Evolutionary conservation across 1,284 basidiomycete species (phyloP), one percentile per base, ranked within the genome.

Genomic region (Apiotrichum gracile): DNA sequence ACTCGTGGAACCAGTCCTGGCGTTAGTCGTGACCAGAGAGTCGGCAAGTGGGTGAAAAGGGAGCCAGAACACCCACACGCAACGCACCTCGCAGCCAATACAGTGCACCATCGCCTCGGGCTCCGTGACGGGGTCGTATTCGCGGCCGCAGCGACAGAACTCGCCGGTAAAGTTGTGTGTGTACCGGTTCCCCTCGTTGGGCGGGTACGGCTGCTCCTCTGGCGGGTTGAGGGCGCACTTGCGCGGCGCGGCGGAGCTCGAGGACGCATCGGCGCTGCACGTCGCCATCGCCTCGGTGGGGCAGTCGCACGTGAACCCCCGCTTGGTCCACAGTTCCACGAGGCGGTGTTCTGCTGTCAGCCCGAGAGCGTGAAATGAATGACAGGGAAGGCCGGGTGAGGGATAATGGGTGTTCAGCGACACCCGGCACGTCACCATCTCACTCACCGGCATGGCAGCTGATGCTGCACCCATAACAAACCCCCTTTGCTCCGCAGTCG

Each of bases 381-480:
- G n/a, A n/a, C n/a, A n/a, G n/a, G n/a, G n/a, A n/a, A n/a, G n/a
- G n/a, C n/a, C n/a, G n/a, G n/a, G n/a, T n/a, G n/a, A n/a, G n/a
- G n/a, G n/a, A n/a, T n/a, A n/a, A n/a, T n/a, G n/a, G n/a, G n/a
- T n/a, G n/a, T n/a, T n/a, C n/a, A n/a, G n/a, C n/a, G n/a, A n/a
- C n/a, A n/a, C n/a, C n/a, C n/a, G n/a, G n/a, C n/a, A n/a, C n/a
- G n/a, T n/a, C n/a, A n/a, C n/a, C n/a, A n/a, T n/a, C n/a, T n/a
- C n/a, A 61, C 70, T 50, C 42, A 74, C 73, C 70, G 1, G 68
- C 61, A 58, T 76, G 74, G 61, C 74, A 76, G 2, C 67, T 69
- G 31, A 76, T 72, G 4, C 70, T 71, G 58, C 74, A 76, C 10
- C 72, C 72, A 54, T 76, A 75, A 51, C 74, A 76, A 0, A 73